phyloP scores from a whole-genome alignment of 208 protist genomes.

The Acanthamoeba castellanii region DNA sequence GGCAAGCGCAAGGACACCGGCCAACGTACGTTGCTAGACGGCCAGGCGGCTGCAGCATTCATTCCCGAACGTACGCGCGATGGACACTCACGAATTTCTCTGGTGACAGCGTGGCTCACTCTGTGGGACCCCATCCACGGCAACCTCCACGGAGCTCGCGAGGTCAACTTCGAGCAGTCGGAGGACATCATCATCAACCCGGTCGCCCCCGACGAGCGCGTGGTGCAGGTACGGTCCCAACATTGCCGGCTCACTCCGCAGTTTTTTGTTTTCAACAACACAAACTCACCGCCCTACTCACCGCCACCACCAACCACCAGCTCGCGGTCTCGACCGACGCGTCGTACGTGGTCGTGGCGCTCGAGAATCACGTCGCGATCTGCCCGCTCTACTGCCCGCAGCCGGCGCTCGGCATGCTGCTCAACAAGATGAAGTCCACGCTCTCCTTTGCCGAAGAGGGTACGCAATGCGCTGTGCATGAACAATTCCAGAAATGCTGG shows the following conservation, averaged over 20 bases:
- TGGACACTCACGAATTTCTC: neutral
- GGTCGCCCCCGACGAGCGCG: neutral
- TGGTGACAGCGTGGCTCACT: constrained; percentile 25
- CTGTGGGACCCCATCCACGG: constrained; percentile 53
- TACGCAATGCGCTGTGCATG: neutral
- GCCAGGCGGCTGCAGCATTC: neutral
- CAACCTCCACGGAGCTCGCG: constrained; percentile 13
- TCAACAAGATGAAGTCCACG: constrained; percentile 62
- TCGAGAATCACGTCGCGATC: constrained; percentile 38
- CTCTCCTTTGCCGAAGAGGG: constrained; percentile 46
- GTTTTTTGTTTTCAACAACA: neutral
- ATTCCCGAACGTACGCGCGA: neutral
- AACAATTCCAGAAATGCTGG: neutral
- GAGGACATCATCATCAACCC: constrained; percentile 28
- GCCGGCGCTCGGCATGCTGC: constrained; percentile 19
- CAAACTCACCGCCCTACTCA: too few relatives aligned
- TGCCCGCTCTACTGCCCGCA: constrained; percentile 60
- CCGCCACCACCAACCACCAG: neutral
- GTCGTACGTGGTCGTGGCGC: constrained; percentile 38
- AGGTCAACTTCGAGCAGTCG: constrained; percentile 29
- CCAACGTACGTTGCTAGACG: neutral
- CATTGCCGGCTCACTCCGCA: neutral
- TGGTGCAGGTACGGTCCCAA: neutral
- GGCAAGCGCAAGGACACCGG: constrained; percentile 28
- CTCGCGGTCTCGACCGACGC: neutral